Base-by-base conservation (phyloP, 768 basidiomycete genomes). In the Boletus sp. region DNA sequence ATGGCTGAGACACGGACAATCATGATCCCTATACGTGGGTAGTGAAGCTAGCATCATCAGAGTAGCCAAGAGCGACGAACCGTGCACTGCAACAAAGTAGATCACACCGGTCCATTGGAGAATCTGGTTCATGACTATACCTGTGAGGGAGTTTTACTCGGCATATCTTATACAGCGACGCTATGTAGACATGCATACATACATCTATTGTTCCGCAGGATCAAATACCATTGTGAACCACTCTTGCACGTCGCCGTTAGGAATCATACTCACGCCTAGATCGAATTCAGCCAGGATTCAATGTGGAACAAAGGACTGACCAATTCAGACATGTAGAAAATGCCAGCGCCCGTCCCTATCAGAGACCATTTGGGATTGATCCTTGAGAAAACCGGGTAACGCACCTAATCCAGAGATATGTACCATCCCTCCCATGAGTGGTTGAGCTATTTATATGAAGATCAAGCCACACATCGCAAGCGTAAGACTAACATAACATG, bases 1-100 rank as follows among this genome's bases (percentile, higher is more conserved):
- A 62, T 62, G 24, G 24, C 61, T 6, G 59, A 54, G 4, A 62
- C 50, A 30, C 61, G 49, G n/a, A 62, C 30, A 57, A 62, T 52
- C 55, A 62, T 62, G 32, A 62, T 62, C 11, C 32, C 60, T 61
- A 28, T 28, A 20, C 7, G 15, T 5, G n/a, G 4, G 7, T n/a
- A 24, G n/a, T 49, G 9, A 45, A 41, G 29, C 1, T 7, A n/a
- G 17, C 7, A 30, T 5, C 7, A 7, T 10, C 11, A 15, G 11
- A 18, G 40, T 29, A 20, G 1, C 24, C 12, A n/a, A 17, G 15
- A 42, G n/a, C 9, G 1, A 60, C 60, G 30, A 35, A 61, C 61
- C 56, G 5, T 58, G 47, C 46, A 12, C 18, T 5, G 9, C 40
- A 6, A 44, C 14, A 2, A 2, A 4, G 45, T 54, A 62, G 24